phyloP scores from a whole-genome alignment of 2,329 filamentous ascomycete species.

The Orbilia ellipsospora region DNA sequence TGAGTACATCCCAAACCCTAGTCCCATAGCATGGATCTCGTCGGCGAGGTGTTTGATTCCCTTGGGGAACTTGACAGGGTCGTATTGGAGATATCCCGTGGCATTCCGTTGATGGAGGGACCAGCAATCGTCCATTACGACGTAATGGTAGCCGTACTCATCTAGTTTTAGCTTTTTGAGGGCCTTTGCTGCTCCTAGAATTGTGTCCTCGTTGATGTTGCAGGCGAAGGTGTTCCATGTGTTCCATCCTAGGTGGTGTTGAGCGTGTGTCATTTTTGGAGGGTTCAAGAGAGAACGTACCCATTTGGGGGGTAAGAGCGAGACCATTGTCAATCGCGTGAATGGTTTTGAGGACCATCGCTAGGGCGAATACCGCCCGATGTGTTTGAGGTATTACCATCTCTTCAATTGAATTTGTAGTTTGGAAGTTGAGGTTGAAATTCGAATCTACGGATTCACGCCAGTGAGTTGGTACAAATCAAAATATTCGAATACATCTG shows the following conservation, averaged over 20 bases:
- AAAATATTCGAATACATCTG: background rate
- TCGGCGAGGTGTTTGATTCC: slow-evolving; percentile 70
- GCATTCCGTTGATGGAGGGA: slow-evolving; percentile 62
- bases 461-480: background rate
- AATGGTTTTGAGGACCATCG: background rate
- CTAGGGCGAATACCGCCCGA: slow-evolving; percentile 15
- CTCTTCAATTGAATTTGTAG: background rate
- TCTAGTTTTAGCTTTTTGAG: slow-evolving; percentile 67
- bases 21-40: slow-evolving; percentile 68
- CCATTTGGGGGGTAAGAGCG: slow-evolving; percentile 55
- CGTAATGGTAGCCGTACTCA: slow-evolving; percentile 69
- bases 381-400: slow-evolving; percentile 9
- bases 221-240: slow-evolving; percentile 69
- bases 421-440: background rate
- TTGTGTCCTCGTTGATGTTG: slow-evolving; percentile 66
- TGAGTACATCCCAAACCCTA: slow-evolving; percentile 74
- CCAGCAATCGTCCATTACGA: slow-evolving; percentile 73
- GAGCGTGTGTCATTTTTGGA: slow-evolving; percentile 44
- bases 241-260: slow-evolving; percentile 64
- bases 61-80: slow-evolving; percentile 68
- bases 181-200: slow-evolving; percentile 65
- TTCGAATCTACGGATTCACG: background rate
- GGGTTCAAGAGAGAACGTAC: slow-evolving; percentile 30
- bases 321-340: slow-evolving; percentile 53
- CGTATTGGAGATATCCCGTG: slow-evolving; percentile 65